Base-by-base conservation (phyloP, 108 stramenopile species). In the Aurantiochytrium sp. region DNA sequence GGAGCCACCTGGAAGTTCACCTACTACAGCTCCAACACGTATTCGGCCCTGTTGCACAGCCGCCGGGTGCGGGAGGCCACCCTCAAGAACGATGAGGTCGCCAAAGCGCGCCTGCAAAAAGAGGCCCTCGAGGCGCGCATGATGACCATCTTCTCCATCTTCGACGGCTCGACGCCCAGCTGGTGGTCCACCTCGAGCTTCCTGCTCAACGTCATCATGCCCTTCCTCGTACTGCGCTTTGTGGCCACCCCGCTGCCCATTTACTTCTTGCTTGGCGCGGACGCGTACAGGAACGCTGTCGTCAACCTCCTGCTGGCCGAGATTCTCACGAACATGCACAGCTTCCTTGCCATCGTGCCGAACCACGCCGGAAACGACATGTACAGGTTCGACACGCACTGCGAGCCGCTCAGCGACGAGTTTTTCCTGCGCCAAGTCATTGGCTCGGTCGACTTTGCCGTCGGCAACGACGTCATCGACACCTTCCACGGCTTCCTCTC, bases 1-100 rank as follows among this genome's bases (percentile, higher is more conserved):
- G 88, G 91, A 37, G 69, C 91, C 24, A 93, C 94, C 4, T 97
- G 96, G 96, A 97, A 97, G 55, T 97, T 95, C 95, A 95, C 92
- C 37, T 97, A 97, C 88, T 97, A 97, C 87, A 92, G 95, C 32
- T 95, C 95, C 87, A 97, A 97, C 92, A 97, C 96, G 52, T 97
- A 94, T 93, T 96, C 95, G 92, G 95, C 96, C 86, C 91, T 97
- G 55, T 94, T 95, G 86, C 87, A 95, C 92, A 81, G 42, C 73
- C 39, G 45, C 32, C 39, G 45, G 12, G 12, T 48, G 27, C 39
- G 45, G 39, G 73, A 81, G 39, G 27, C 30, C 21, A 48, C 21
- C 12, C 45, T 48, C 42, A 41, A n/a, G n/a, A 48, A 30, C 73
- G 73, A 81, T 2, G 42, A 81, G 45, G 30, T 48, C n/a, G 39